Evolutionary conservation across 1,284 basidiomycete genomes (phyloP).

Genomic region (Austroboletus olivaceoglutinosus): DNA sequence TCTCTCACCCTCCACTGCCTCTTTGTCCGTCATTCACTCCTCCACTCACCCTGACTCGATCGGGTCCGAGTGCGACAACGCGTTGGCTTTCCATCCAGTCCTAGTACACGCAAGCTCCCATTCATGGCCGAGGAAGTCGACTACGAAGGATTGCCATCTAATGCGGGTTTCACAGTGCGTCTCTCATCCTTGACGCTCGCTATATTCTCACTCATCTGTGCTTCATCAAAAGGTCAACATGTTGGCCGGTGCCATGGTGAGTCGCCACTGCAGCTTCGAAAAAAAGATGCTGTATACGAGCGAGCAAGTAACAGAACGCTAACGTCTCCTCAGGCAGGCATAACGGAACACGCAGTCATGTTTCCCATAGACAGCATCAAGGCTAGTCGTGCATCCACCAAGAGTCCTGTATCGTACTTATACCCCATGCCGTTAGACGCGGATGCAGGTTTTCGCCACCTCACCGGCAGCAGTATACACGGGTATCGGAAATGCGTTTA

Average conservation of each 20-base stretch:
- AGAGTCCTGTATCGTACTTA: constrained; percentile 6
- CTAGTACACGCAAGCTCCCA: constrained; percentile 5
- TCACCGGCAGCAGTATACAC: constrained; percentile 84
- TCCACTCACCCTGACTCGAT: neutral
- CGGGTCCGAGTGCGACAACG: neutral
- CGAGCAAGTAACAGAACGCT: neutral
- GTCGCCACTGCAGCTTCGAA: constrained; percentile 32
- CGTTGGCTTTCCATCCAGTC: constrained; percentile 2
- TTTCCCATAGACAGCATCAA: constrained; percentile 99
- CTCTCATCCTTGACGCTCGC: neutral
- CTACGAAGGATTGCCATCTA: constrained; percentile 75
- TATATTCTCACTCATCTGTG: constrained; percentile 4
- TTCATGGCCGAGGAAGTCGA: constrained; percentile 64
- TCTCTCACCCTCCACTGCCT: neutral
- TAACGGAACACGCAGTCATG: constrained; percentile 99
- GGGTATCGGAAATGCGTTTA: constrained; percentile 86
- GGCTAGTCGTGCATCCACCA: constrained; percentile 46
- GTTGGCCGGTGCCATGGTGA: constrained; percentile 92
- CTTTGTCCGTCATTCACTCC: constrained; percentile 2
- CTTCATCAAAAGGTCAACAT: constrained; percentile 77
- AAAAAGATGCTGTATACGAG: neutral
- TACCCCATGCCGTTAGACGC: constrained; percentile 60
- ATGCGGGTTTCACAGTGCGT: constrained; percentile 69
- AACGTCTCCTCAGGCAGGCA: constrained; percentile 73
- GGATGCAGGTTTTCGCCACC: constrained; percentile 95